phyloP scores from a whole-genome alignment of 768 basidiomycete genomes.

The Clavaria fumosa region DNA sequence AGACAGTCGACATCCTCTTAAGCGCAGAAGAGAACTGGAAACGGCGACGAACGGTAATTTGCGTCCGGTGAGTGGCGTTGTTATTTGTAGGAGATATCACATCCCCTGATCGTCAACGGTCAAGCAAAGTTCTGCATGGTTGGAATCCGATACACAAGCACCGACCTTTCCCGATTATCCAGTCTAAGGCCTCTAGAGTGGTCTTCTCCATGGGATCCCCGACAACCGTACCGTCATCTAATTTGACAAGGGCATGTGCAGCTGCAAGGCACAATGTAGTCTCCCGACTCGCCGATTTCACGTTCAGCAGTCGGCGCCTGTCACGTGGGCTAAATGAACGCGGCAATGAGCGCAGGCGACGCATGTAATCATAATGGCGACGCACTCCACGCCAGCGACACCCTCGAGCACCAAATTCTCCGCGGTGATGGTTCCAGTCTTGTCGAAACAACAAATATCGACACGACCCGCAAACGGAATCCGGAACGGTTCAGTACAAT shows the following conservation, averaged over 20 bases:
- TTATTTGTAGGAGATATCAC: conserved; percentile 44
- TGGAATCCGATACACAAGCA: neutral
- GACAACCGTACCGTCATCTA: conserved; percentile 88
- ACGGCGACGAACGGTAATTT: conserved; percentile 67
- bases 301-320: conserved; percentile 52
- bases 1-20: conserved; percentile 93
- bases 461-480: conserved; percentile 93
- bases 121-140: conserved; percentile 35
- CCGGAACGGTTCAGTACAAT: conserved; percentile 97
- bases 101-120: too few relatives aligned
- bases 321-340: conserved; percentile 36
- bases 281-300: conserved; percentile 59
- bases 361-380: conserved; percentile 6
- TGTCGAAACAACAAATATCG: conserved; percentile 98
- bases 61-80: conserved; percentile 36
- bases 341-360: conserved; percentile 7
- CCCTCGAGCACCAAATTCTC: conserved; percentile 93
- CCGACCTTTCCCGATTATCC: conserved; percentile 62
- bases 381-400: conserved; percentile 80
- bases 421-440: conserved; percentile 96
- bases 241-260: conserved; percentile 85
- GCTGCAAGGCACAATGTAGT: conserved; percentile 84
- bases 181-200: conserved; percentile 79
- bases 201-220: conserved; percentile 99
- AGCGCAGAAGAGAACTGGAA: conserved; percentile 97